These are phyloP conservation scores for Coemansia sp. DNA, from an alignment of 192 early-diverging fungal species.

Conservation along the genomic window DNA sequence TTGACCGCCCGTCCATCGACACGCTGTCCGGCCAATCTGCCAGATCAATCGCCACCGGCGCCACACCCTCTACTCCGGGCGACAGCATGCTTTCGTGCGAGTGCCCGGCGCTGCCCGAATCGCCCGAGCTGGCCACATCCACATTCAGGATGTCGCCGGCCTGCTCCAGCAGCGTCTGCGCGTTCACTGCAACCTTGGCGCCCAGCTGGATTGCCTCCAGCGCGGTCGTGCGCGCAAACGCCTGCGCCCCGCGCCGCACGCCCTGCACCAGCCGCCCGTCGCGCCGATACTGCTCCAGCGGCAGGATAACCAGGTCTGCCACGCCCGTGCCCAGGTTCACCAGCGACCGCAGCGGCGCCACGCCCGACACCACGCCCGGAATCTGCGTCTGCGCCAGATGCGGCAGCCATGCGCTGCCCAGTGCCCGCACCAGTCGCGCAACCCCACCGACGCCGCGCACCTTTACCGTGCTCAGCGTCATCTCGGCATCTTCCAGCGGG, in stretches of 20 bases:
- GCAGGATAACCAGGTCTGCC: conserved; percentile 86
- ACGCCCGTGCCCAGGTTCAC: conserved; percentile 89
- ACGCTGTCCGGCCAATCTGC: conserved; percentile 47
- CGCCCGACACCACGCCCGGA: conserved; percentile 82
- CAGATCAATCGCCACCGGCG: conserved; percentile 28
- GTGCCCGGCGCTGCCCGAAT: conserved; percentile 31
- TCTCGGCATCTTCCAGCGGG: conserved; percentile 85
- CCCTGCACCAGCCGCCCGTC: conserved; percentile 88
- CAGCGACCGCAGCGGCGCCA: conserved; percentile 81
- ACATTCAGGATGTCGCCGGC: conserved; percentile 76
- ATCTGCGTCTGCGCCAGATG: conserved; percentile 91
- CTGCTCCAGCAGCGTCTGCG: conserved; percentile 84
- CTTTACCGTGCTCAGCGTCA: conserved; percentile 73
- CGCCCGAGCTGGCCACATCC: conserved; percentile 25
- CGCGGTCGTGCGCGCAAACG: conserved; percentile 86
- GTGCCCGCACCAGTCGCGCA: conserved; percentile 58
- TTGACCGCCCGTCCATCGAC: conserved; percentile 32
- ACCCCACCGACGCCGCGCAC: conserved; percentile 77
- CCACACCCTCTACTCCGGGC: not conserved
- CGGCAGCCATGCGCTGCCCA: conserved; percentile 79
- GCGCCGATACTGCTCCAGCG: conserved; percentile 87
- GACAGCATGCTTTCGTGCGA: conserved; percentile 24
- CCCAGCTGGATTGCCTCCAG: conserved; percentile 87
- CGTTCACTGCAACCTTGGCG: conserved; percentile 80
- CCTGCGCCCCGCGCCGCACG: conserved; percentile 80